Evolutionary conservation across 805 yeast genomes (phyloP).

Genomic region (Kodamaea restingae): DNA sequence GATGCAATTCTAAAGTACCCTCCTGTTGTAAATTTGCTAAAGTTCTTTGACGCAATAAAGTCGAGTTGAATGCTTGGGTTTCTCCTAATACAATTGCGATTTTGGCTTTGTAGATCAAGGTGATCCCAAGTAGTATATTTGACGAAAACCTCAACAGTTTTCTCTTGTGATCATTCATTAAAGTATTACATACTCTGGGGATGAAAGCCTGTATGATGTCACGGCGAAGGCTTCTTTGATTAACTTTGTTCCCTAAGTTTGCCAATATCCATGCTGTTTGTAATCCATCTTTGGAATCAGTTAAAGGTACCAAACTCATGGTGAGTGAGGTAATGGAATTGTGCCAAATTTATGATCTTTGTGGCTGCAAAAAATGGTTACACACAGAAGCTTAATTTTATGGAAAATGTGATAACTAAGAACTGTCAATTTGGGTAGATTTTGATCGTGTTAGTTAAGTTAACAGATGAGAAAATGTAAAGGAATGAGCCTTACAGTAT

Average conservation of each 20-base stretch:
- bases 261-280: slow-evolving; percentile 36
- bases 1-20: background rate
- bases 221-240: slow-evolving; percentile 25
- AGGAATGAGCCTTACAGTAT: no score
- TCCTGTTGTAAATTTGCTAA: background rate
- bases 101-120: slow-evolving; percentile 47
- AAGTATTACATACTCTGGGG: slow-evolving; percentile 36
- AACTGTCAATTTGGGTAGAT: no score
- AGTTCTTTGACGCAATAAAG: background rate
- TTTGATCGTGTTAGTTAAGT: no score
- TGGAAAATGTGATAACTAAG: no score
- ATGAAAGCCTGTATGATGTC: slow-evolving; percentile 36
- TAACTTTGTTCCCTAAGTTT: slow-evolving; percentile 36
- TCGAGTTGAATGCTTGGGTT: slow-evolving; percentile 8
- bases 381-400: no score
- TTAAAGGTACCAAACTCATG: background rate
- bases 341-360: background rate
- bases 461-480: no score
- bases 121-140: slow-evolving; percentile 45
- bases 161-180: slow-evolving; percentile 7
- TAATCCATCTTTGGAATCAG: slow-evolving; percentile 5
- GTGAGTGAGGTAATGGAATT: background rate
- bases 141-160: slow-evolving; percentile 34
- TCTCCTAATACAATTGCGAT: slow-evolving; percentile 43
- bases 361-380: slow-evolving; percentile 4